phyloP scores from a whole-genome alignment of 2,329 filamentous ascomycete species.

The Coniochaeta sp. region DNA sequence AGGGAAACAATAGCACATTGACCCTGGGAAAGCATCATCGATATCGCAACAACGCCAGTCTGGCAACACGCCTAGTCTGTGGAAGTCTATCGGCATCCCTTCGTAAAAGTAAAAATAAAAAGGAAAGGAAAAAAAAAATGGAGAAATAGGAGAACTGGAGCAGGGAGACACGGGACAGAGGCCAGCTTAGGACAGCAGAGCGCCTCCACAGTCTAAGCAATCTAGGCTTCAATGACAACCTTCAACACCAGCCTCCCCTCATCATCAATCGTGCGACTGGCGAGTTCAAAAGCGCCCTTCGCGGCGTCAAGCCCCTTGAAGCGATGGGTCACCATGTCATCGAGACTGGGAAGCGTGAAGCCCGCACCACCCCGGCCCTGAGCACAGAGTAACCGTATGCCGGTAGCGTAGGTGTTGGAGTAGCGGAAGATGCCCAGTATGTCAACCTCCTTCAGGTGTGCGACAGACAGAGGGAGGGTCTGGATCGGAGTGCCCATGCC shows the following conservation, averaged over 20 bases:
- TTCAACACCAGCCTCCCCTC: conserved; percentile 65
- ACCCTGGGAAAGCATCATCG: background rate
- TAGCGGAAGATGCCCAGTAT: conserved; percentile 75
- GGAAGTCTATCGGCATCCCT: background rate
- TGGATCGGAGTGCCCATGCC: conserved; percentile 75
- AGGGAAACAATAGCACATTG: background rate
- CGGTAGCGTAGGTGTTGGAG: conserved; percentile 66
- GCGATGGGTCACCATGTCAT: conserved; percentile 67
- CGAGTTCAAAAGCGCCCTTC: conserved; percentile 61
- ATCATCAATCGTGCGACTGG: conserved; percentile 59
- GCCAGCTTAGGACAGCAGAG: background rate
- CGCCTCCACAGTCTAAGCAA: conserved; percentile 1
- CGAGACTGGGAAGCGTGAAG: conserved; percentile 52
- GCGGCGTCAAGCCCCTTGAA: conserved; percentile 58
- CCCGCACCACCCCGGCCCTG: conserved; percentile 28
- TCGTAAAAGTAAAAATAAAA: background rate
- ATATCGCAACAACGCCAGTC: background rate
- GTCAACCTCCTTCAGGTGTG: conserved; percentile 68
- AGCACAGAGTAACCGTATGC: conserved; percentile 54
- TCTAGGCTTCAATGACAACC: conserved; percentile 54
- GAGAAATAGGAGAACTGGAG: background rate
- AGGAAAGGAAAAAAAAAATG: background rate
- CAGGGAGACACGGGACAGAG: background rate
- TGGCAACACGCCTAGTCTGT: background rate
- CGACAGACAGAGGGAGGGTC: conserved; percentile 65